phyloP scores from a whole-genome alignment of 2,329 filamentous ascomycete species.

The Thermomyces lanuginosus region DNA sequence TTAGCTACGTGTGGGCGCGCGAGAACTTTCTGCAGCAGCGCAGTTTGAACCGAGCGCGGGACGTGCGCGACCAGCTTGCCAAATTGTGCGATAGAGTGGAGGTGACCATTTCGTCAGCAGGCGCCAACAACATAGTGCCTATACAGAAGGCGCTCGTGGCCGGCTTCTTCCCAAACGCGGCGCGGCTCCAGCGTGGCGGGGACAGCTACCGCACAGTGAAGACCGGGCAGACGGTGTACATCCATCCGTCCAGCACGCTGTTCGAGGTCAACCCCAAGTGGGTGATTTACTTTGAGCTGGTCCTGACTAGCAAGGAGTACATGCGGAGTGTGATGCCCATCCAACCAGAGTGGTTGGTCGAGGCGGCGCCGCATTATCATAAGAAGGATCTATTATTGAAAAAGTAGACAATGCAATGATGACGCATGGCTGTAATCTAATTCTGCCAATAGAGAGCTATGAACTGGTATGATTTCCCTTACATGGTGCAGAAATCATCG shows the following conservation, averaged over 20 bases:
- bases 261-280: slow-evolving; percentile 69
- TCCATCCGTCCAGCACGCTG: slow-evolving; percentile 77
- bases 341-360: slow-evolving; percentile 66
- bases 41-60: slow-evolving; percentile 70
- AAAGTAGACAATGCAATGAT: no score
- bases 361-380: slow-evolving; percentile 87
- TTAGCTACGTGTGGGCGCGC: slow-evolving; percentile 67
- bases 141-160: slow-evolving; percentile 79
- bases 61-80: slow-evolving; percentile 80
- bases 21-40: slow-evolving; percentile 93
- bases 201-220: slow-evolving; percentile 85
- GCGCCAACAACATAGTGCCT: slow-evolving; percentile 53
- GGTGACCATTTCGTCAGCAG: slow-evolving; percentile 51
- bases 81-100: slow-evolving; percentile 91
- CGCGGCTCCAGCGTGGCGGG: slow-evolving; percentile 64
- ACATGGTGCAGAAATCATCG: no score
- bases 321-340: slow-evolving; percentile 79
- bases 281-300: slow-evolving; percentile 72
- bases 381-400: no score
- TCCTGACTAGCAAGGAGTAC: slow-evolving; percentile 90
- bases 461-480: no score
- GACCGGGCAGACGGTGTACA: slow-evolving; percentile 70
- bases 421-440: no score
- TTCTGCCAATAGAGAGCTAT: no score
- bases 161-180: slow-evolving; percentile 89